Evolutionary conservation across 1,284 basidiomycete genomes (phyloP).

Genomic region (Leucoagaricus sp.): DNA sequence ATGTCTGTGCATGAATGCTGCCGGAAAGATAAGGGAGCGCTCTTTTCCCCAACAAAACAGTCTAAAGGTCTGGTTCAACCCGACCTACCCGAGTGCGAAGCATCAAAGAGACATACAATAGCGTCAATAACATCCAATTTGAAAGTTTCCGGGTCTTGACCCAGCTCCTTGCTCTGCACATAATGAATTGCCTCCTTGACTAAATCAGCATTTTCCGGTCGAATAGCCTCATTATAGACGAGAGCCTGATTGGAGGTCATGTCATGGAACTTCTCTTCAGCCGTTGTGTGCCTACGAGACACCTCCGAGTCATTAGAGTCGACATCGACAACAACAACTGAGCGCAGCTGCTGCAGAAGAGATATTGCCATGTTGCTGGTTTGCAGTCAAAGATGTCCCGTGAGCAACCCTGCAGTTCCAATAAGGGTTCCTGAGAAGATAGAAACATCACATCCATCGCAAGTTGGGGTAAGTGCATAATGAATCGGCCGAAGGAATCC

Average conservation of each 20-base stretch:
- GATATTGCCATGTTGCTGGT: constrained; percentile 17
- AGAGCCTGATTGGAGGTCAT: constrained; percentile 58
- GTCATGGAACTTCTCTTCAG: constrained; percentile 37
- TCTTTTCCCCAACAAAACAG: constrained; percentile 44
- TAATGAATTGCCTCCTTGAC: constrained; percentile 38
- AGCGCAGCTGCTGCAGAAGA: constrained; percentile 40
- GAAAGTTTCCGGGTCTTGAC: constrained; percentile 30
- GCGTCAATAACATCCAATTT: constrained; percentile 41
- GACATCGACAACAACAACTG: constrained; percentile 43
- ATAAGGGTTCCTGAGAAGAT: too few species aligned
- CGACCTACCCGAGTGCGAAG: background rate
- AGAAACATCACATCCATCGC: too few species aligned
- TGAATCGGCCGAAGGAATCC: too few species aligned
- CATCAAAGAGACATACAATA: constrained; percentile 30
- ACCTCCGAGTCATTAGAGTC: constrained; percentile 51
- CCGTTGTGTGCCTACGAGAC: constrained; percentile 37
- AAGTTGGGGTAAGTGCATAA: too few species aligned
- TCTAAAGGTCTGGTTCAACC: constrained; percentile 30
- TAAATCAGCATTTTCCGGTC: constrained; percentile 34
- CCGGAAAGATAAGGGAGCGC: constrained; percentile 47
- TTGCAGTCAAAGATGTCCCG: background rate
- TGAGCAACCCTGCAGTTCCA: background rate
- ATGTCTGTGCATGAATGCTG: constrained; percentile 48
- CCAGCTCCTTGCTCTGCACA: constrained; percentile 24
- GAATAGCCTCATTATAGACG: constrained; percentile 37